Conservation (phyloP, 345 rosid species). For the Populus alba region DNA sequence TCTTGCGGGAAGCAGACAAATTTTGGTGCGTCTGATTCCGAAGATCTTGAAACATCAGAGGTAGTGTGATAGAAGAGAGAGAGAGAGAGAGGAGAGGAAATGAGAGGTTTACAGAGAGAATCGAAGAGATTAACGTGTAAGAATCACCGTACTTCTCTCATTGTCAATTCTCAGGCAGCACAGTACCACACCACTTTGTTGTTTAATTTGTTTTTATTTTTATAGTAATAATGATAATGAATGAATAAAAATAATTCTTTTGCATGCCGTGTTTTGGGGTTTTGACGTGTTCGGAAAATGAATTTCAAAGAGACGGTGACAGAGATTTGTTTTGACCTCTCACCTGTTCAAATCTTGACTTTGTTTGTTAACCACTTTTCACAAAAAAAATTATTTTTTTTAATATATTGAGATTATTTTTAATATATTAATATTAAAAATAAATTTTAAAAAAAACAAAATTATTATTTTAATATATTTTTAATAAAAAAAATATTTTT, state of each 20-base stretch:
- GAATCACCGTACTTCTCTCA: conserved; percentile 13
- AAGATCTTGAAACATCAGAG: background rate
- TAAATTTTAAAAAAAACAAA: no score
- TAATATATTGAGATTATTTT: no score
- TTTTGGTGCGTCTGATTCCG: background rate
- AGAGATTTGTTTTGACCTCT: no score
- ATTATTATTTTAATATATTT: no score
- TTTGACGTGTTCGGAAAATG: background rate
- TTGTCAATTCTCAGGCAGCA: background rate
- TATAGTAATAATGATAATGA: background rate
- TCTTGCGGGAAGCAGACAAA: background rate
- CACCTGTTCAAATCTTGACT: no score
- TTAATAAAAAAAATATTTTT: no score
- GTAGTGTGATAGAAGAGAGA: background rate
- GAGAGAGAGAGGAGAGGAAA: background rate
- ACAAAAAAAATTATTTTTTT: no score
- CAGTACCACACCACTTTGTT: background rate
- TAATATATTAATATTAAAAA: no score
- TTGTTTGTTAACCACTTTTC: no score
- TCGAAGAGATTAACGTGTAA: conserved; percentile 5
- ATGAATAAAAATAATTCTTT: background rate
- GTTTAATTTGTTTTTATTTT: background rate
- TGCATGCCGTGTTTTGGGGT: background rate
- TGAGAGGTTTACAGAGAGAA: background rate
- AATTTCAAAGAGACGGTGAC: background rate